Percentiles rank a stretch among this genome's conserved stretches.
phyloP scores from a whole-genome alignment of 768 basidiomycete genomes.

The Imleria badia region DNA sequence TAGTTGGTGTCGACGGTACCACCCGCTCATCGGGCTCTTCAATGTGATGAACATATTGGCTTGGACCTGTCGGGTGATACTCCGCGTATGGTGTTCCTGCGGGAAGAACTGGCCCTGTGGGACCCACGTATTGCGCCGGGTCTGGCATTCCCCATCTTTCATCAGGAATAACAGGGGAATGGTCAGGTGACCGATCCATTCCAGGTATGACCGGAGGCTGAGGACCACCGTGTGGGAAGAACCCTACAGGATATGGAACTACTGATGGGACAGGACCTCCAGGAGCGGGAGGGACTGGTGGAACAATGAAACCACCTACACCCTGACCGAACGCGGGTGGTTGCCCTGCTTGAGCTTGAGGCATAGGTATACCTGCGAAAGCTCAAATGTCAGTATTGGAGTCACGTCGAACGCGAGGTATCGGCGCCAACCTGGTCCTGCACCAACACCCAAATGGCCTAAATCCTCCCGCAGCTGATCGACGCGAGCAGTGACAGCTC shows the following conservation, averaged over 20 bases:
- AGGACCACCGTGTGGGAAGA: conserved; percentile 18
- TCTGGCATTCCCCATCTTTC: conserved; percentile 26
- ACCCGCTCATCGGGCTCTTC: conserved; percentile 18
- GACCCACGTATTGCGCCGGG: conserved; percentile 11
- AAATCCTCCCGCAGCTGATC: conserved; percentile 45
- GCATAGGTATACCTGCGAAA: conserved; percentile 26
- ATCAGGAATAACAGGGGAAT: conserved; percentile 29
- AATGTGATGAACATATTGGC: conserved; percentile 2
- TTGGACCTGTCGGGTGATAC: conserved; percentile 3
- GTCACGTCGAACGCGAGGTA: neutral
- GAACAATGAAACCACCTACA: conserved; percentile 19
- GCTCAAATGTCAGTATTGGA: neutral
- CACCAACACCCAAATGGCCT: conserved; percentile 45
- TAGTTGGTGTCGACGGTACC: conserved; percentile 26
- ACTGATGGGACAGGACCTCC: conserved; percentile 16
- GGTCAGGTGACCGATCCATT: conserved; percentile 3
- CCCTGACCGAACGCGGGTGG: neutral
- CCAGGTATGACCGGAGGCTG: conserved; percentile 26
- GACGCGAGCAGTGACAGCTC: conserved; percentile 62
- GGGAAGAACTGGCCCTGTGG: conserved; percentile 37
- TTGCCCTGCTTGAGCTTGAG: conserved; percentile 12
- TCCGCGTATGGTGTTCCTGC: conserved; percentile 23
- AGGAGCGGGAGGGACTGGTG: conserved; percentile 19
- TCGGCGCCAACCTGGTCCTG: conserved; percentile 36
- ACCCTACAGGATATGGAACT: conserved; percentile 24